These are phyloP conservation scores for Porcisia deanei DNA, from an alignment of 208 protist genomes.

Conservation along the genomic window DNA sequence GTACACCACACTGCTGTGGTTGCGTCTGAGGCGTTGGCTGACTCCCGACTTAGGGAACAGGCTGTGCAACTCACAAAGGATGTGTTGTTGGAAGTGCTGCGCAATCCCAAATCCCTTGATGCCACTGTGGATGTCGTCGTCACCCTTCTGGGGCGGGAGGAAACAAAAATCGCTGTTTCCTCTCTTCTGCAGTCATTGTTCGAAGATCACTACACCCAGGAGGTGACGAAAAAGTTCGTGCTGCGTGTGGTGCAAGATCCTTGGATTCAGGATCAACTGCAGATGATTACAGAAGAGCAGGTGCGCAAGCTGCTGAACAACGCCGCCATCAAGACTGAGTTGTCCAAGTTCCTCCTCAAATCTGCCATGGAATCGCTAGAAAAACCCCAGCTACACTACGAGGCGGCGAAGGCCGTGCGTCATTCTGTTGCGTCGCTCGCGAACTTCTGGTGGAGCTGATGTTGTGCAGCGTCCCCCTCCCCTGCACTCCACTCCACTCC, in stretches of 20 bases:
- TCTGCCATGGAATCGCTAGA: conserved; percentile 54
- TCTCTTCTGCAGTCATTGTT: conserved; percentile 84
- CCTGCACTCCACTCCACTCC: too few relatives aligned
- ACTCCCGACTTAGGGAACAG: conserved; percentile 58
- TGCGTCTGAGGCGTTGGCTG: conserved; percentile 79
- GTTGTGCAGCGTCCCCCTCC: too few relatives aligned
- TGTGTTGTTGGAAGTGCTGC: conserved; percentile 74
- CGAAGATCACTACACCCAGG: conserved; percentile 91
- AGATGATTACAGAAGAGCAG: conserved; percentile 77
- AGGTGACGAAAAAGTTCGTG: conserved; percentile 92
- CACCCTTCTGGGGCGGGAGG: conserved; percentile 65
- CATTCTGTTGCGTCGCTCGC: conserved; percentile 40
- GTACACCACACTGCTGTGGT: conserved; percentile 90
- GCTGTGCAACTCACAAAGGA: conserved; percentile 84
- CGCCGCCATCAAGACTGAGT: conserved; percentile 44
- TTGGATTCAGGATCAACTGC: conserved; percentile 86
- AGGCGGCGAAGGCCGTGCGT: conserved; percentile 62
- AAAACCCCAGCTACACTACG: conserved; percentile 62
- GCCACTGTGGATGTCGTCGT: conserved; percentile 66
- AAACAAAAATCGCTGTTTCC: conserved; percentile 81
- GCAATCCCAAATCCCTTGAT: conserved; percentile 67
- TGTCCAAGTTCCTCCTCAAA: conserved; percentile 63
- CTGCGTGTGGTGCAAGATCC: conserved; percentile 77
- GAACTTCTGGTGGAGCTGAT: conserved; percentile 53
- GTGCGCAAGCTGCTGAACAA: conserved; percentile 63